Evolutionary conservation across 148 eudicot species (phyloP).

Genomic region (Amaranthus cruentus): DNA sequence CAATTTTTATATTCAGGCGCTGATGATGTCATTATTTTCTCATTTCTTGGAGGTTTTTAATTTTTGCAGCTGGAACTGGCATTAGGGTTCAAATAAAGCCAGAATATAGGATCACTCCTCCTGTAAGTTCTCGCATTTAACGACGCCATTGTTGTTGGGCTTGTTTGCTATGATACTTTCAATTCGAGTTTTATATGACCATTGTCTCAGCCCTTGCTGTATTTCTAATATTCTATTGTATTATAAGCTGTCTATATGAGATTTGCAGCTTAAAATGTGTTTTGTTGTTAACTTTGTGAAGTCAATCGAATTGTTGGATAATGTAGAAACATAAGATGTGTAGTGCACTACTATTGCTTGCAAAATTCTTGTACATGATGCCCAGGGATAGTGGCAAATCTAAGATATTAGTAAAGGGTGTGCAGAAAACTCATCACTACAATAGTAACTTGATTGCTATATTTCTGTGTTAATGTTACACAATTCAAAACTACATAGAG

Average conservation of each 20-base stretch:
- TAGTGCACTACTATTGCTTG: neutral
- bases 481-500: neutral
- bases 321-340: neutral
- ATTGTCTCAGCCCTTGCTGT: neutral
- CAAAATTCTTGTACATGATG: neutral
- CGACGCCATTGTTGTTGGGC: neutral
- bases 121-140: conserved; percentile 45
- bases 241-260: neutral
- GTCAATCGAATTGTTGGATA: neutral
- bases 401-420: no score
- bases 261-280: neutral
- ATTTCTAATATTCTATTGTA: neutral
- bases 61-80: conserved; percentile 69
- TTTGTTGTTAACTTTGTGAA: neutral
- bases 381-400: neutral
- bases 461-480: no score
- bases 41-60: neutral
- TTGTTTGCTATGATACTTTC: neutral
- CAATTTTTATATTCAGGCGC: neutral
- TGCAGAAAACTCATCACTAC: no score
- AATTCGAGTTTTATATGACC: neutral
- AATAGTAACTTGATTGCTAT: no score
- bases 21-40: neutral
- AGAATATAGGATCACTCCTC: conserved; percentile 77
- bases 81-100: conserved; percentile 75